Base-by-base conservation (phyloP, 768 basidiomycete genomes). In the Leccinum pellstonianum region DNA sequence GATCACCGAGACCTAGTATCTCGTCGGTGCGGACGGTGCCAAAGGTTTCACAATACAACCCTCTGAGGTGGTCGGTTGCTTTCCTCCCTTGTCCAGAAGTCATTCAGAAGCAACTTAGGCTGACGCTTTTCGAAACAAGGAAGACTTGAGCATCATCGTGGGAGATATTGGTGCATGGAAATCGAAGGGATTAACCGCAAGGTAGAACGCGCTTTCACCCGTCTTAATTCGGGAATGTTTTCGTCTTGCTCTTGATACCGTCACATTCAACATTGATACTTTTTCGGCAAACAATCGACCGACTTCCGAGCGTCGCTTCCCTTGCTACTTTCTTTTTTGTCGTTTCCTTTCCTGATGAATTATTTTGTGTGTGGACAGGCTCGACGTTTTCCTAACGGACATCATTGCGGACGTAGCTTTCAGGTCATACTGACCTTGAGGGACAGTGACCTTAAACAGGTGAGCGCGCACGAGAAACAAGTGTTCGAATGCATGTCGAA, bases 1-100 rank as follows among this genome's bases (percentile, higher is more conserved):
- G 37, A 41, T 51, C 2, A 50, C 58, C 21, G 76, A 80, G 57
- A 67, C 62, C 17, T 65, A 70, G 3, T 80, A 70, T 61, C 60
- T 83, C 1, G 65, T 81, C 14, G 79, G 80, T 3, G 68, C 75
- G 0, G 82, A 81, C 60, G 78, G 79, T 15, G 80, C 76, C 0
- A 68, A 57, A 53, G 60, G 69, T 69, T 54, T 23, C n/a, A 37
- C 25, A 8, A 33, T 21, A 8, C 25, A 15, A 4, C 5, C 7
- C 8, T 35, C 17, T 23, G 47, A 8, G 11, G 23, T 31, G 10
- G 3, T 35, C 8, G 29, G 0, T 29, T 29, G 29, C 8, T 29
- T 29, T 29, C 43, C 31, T 35, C 25, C 25, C 17, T 14, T 35
- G 5, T 12, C 37, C 35, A 77, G 79, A 66, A 15, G 46, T 71